Base-by-base conservation (phyloP, 2,329 filamentous ascomycete species). In the Pyricularia sp. region DNA sequence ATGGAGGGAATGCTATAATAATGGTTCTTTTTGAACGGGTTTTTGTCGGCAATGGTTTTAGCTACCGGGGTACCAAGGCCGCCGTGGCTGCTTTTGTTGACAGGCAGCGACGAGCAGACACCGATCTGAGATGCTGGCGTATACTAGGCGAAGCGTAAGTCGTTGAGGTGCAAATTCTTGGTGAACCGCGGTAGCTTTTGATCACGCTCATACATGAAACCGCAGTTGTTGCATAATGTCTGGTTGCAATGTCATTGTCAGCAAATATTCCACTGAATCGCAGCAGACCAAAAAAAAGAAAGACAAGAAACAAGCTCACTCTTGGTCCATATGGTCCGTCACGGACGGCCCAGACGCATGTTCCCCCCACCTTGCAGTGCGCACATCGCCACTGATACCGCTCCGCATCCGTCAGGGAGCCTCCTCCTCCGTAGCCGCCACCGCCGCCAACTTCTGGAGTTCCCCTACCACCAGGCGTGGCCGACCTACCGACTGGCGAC, bases 221-320 rank as follows among this genome's bases (percentile, higher is more conserved):
- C 94, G 77, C 94, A 98, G 77, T 97, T 97, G 79, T 94, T 92
- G 81, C 94, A 98, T 4, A 98, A 87, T 33, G 92, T 91, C 92
- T 94, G 73, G 33, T 70, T 25, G 12, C 69, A 6, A 33, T 58
- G 2, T 70, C 77, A 72, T 76, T 75, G 69, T 67, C 68, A 42
- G 50, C 11, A 36, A 63, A 20, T 64, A 26, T 68, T 64, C 69
- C 55, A 66, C 3, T 58, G 59, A 67, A 23, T 64, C 20, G 68
- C 10, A 61, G 2, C 67, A 73, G 70, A 72, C 68, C 61, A 68
- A 70, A 70, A 33, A 65, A 71, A 63, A 63, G 59, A 50, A 2
- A 63, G 50, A 59, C 33, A 69, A 20, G 77, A 20, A 12, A 14
- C 58, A 36, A 68, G 80, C 91, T 85, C 82, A 95, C 92, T 79